Evolutionary conservation across 208 protist species (phyloP), one percentile per base, ranked within the genome.

Genomic region (Leishmania braziliensis): DNA sequence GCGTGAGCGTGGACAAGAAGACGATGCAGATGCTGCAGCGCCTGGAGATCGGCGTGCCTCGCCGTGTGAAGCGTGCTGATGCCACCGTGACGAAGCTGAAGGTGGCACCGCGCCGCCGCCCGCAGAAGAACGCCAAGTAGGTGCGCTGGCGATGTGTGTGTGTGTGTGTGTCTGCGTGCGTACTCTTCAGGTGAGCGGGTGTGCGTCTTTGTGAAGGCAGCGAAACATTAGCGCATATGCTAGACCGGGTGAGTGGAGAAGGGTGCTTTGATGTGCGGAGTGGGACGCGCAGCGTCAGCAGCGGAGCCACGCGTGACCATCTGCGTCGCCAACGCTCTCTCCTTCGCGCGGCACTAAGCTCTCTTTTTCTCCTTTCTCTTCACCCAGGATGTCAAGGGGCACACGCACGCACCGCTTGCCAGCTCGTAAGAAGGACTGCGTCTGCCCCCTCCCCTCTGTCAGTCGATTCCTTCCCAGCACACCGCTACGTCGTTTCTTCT

Each of bases 11-110:
- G 48, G 95, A 98, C 90, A 93, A 91, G 87, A 88, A 95, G 90
- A 97, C 93, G 23, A 77, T 92, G 78, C 73, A 89, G 85, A 98
- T 98, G 95, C 89, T 98, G 72, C 88, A 88, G 84, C 85, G 89
- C 73, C 88, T 98, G 83, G 92, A 96, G 89, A 91, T 94, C 48
- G 94, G 94, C 69, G 89, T 96, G 65, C 95, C 93, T 36, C 86
- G 89, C 86, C 87, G 94, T 92, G 90, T 98, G 46, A 75, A 80
- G 79, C 81, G 66, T 77, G 65, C 79, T 48, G 85, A 85, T 8
- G 86, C 83, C 43, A 70, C 71, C 56, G 99, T 98, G 18, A 99
- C 99, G 95, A 99, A 99, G 63, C 97, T 99, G 85, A 99, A 99
- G 96, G 98, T 97, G 89, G 99, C 99, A n/a, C 91, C 99, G 26